phyloP scores from a whole-genome alignment of 2,329 filamentous ascomycete species.

The Teratosphaeriaceae sp. region DNA sequence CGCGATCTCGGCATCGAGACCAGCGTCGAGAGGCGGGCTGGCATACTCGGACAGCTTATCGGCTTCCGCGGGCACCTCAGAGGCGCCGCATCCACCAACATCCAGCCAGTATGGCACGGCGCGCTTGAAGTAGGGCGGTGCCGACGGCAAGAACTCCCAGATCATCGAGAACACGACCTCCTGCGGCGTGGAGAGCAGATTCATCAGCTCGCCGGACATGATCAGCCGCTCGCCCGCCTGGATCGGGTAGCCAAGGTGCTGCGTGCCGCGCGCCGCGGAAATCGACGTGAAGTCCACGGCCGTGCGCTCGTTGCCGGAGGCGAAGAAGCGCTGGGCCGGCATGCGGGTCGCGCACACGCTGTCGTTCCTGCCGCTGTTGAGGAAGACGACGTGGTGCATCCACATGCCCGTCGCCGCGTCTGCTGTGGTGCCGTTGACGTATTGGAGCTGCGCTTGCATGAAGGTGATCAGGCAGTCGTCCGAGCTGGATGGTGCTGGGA shows the following conservation, averaged over 20 bases:
- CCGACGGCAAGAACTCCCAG: not conserved
- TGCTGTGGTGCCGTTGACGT: constrained; percentile 1
- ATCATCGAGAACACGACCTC: not conserved
- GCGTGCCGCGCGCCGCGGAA: not conserved
- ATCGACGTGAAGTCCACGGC: not conserved
- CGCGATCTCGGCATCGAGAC: not conserved
- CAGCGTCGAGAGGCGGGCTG: not conserved
- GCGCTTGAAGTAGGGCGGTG: not conserved
- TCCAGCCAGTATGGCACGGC: constrained; percentile 1
- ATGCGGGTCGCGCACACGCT: not conserved
- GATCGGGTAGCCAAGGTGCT: not conserved
- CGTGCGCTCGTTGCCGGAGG: constrained; percentile 1
- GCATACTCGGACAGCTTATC: not conserved
- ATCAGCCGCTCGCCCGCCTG: not conserved
- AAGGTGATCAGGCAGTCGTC: constrained; percentile 1
- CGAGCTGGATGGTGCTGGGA: not conserved
- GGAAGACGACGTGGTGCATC: constrained; percentile 3
- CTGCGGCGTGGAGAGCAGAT: not conserved
- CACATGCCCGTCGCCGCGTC: not conserved
- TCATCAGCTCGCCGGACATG: not conserved
- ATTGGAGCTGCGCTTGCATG: not conserved
- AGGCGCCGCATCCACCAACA: not conserved
- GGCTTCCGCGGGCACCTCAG: not conserved
- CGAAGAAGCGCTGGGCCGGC: not conserved
- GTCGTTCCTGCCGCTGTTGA: not conserved